phyloP scores from a whole-genome alignment of 2,329 filamentous ascomycete genomes.

The Penicillium sp. region DNA sequence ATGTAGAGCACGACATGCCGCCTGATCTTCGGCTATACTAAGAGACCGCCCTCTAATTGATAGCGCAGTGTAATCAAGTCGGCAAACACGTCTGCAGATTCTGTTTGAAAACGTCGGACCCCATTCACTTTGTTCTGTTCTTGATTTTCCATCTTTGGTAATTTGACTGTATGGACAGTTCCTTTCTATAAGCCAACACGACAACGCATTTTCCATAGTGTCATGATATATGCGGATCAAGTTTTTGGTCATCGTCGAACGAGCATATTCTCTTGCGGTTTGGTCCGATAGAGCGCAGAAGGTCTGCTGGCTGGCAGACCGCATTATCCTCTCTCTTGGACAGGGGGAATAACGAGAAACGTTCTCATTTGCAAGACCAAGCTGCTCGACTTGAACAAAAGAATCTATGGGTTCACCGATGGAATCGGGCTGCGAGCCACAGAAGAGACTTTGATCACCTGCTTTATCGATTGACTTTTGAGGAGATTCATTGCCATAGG shows the following conservation, averaged over 20 bases:
- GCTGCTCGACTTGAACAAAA: not conserved
- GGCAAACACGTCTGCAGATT: slow-evolving; percentile 4
- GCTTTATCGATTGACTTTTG: not conserved
- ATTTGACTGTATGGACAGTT: not conserved
- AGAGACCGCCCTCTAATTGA: not conserved
- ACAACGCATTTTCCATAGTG: slow-evolving; percentile 2
- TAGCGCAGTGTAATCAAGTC: not conserved
- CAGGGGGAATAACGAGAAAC: not conserved
- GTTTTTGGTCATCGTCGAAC: not conserved
- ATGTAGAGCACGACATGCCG: slow-evolving; percentile 3
- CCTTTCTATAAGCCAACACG: not conserved
- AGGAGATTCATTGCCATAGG: not conserved
- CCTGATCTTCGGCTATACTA: slow-evolving; percentile 2
- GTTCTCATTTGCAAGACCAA: not conserved
- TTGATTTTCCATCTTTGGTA: not conserved
- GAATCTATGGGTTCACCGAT: not conserved
- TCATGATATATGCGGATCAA: slow-evolving; percentile 2
- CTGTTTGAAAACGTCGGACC: slow-evolving; percentile 10
- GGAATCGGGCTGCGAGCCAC: not conserved
- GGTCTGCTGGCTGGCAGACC: not conserved
- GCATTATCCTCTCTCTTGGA: not conserved
- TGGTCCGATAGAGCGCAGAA: not conserved
- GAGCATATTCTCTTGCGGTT: not conserved
- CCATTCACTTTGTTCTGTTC: slow-evolving; percentile 1
- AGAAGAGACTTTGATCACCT: too few species aligned